phyloP scores from a whole-genome alignment of 2,329 filamentous ascomycete genomes.

The Paraconiothyrium sp. region DNA sequence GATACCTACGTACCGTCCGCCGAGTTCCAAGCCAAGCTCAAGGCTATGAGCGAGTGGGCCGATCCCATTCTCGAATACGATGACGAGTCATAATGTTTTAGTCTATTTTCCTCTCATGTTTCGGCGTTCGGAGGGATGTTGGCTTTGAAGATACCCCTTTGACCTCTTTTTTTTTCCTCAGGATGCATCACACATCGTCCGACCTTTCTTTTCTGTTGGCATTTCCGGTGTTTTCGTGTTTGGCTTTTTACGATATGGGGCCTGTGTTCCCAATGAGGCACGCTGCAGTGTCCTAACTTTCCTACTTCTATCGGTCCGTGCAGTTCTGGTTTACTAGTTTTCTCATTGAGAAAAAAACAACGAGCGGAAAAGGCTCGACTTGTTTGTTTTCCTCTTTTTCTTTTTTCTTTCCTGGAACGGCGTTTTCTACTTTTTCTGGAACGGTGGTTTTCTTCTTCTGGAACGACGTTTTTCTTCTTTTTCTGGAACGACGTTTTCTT shows the following conservation, averaged over 20 bases:
- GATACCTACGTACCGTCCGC: background rate
- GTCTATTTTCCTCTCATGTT: background rate
- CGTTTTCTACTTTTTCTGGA: background rate
- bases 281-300: background rate
- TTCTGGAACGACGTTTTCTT: background rate
- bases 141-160: slow-evolving; percentile 10
- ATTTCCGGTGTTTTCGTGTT: slow-evolving; percentile 1
- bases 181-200: background rate
- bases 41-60: background rate
- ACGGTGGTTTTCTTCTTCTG: background rate
- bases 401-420: background rate
- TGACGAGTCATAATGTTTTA: background rate
- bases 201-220: background rate
- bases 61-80: slow-evolving; percentile 1
- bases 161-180: background rate
- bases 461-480: background rate
- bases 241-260: background rate
- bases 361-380: background rate
- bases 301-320: background rate
- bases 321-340: background rate
- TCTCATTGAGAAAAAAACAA: background rate
- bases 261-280: background rate
- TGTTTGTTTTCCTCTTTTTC: background rate
- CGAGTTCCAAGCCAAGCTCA: background rate
- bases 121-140: background rate